Conservation (phyloP, 2,329 filamentous ascomycete species). For the Rhexocercosporidium sp. region DNA sequence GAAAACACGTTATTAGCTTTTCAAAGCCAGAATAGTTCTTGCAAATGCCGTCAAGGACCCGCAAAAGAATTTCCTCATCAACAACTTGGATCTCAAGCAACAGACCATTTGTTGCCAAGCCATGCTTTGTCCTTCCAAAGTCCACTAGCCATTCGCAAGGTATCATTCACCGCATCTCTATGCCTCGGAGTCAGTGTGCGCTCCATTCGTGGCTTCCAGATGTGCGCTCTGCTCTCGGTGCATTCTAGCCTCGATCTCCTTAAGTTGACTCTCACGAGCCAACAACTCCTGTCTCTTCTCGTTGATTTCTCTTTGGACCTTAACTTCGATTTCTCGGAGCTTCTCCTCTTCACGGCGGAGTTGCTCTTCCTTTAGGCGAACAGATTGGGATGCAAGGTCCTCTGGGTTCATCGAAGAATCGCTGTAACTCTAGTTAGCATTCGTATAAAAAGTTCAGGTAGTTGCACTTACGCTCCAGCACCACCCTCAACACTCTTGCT, state of each 20-base stretch:
- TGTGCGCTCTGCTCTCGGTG: slow-evolving; percentile 75
- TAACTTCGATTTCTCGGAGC: slow-evolving; percentile 98
- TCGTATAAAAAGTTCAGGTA: slow-evolving; percentile 40
- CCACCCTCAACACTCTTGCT: slow-evolving; percentile 98
- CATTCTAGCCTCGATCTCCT: slow-evolving; percentile 98
- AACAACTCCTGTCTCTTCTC: slow-evolving; percentile 99
- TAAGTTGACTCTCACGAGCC: slow-evolving; percentile 96
- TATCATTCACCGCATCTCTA: slow-evolving; percentile 26
- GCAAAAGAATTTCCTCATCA: slow-evolving; percentile 39
- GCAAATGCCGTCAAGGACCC: slow-evolving; percentile 43
- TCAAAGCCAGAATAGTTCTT: slow-evolving; percentile 41
- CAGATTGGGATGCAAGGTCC: slow-evolving; percentile 94
- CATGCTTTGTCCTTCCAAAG: slow-evolving; percentile 17
- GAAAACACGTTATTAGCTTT: slow-evolving; percentile 43
- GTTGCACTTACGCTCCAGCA: slow-evolving; percentile 76
- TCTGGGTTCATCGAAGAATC: slow-evolving; percentile 97
- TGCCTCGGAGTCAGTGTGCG: slow-evolving; percentile 34
- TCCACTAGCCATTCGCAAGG: slow-evolving; percentile 25
- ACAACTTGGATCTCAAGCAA: slow-evolving; percentile 32
- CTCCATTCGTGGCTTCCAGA: slow-evolving; percentile 45
- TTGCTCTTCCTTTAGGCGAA: slow-evolving; percentile 99
- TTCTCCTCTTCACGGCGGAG: slow-evolving; percentile 99
- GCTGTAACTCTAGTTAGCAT: slow-evolving; percentile 45
- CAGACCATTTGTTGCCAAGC: slow-evolving; percentile 25
- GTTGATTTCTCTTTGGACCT: slow-evolving; percentile 99